phyloP scores from a whole-genome alignment of 2,329 filamentous ascomycete species.

The Neonectria ditissima region DNA sequence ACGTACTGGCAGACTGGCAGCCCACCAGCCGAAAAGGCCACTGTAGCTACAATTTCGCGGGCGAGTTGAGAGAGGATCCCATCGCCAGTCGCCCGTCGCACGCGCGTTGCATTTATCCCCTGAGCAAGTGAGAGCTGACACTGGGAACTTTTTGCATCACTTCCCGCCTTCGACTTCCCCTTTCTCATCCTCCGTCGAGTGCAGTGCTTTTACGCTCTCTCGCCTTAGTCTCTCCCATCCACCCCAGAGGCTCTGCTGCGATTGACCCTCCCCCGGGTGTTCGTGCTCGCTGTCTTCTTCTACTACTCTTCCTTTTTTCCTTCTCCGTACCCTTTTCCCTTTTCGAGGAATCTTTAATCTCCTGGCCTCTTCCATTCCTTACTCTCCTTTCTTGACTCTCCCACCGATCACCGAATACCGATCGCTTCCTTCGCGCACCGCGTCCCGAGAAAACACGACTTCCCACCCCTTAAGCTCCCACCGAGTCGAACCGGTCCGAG shows the following conservation, averaged over 20 bases:
- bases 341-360: conserved; percentile 40
- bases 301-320: conserved; percentile 22
- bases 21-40: conserved; percentile 50
- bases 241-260: conserved; percentile 32
- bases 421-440: conserved; percentile 14
- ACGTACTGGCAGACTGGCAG: conserved; percentile 18
- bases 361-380: conserved; percentile 29
- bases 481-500: conserved; percentile 35
- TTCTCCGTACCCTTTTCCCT: conserved; percentile 23
- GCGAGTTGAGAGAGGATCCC: conserved; percentile 5
- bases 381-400: conserved; percentile 27
- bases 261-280: conserved; percentile 33
- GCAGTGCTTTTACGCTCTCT: conserved; percentile 17
- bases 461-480: conserved; percentile 12
- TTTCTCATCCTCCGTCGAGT: conserved; percentile 32
- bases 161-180: conserved; percentile 18
- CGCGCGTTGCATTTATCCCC: conserved; percentile 36
- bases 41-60: conserved; percentile 53
- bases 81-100: conserved; percentile 29
- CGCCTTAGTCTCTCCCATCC: conserved; percentile 27
- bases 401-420: conserved; percentile 9
- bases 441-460: conserved; percentile 26
- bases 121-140: conserved; percentile 24
- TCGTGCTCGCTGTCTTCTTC: conserved; percentile 29
- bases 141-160: not conserved